Evolutionary conservation across 345 rosid genomes (phyloP), one percentile per base, ranked within the genome.

Genomic region (Bruguiera sexangula): DNA sequence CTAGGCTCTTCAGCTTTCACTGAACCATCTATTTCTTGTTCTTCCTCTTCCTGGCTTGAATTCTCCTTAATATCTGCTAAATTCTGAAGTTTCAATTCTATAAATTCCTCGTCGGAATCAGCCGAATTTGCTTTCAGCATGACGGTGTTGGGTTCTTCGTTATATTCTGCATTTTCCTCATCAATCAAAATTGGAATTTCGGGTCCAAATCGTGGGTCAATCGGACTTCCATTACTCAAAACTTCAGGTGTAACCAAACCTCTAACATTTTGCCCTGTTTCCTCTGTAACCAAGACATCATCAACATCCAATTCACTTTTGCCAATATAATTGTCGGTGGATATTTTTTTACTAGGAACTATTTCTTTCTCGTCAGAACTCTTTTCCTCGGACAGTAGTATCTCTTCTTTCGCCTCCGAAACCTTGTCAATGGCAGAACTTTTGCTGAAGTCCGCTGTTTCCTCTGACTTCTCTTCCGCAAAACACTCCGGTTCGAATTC

Each of bases 51-150:
- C 7, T 55, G 36, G 51, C 55, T 66, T 51, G 58, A 48, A 22
- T 76, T 61, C 60, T 66, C 73, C 22, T 68, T 77, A 3, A 53
- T 55, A 53, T 71, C 63, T 27, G 34, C 18, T 2, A 54, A 52
- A 37, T 58, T 50, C 50, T 26, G 59, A 24, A 78, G 79, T 37
- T 74, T 67, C 22, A 88, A 65, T 77, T 84, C 89, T 63, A 86
- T 85, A 55, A 73, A 86, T 58, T 82, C 86, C 8, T 84, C 85
- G 50, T 84, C 86, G 36, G 69, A 79, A 72, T 79, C 81, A 51
- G 43, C 52, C 30, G 39, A 34, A 22, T 60, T 58, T n/a, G n/a
- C 69, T 46, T 29, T 6, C 22, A 34, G 24, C 18, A 15, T 16
- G 29, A 18, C 65, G 31, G 27, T 66, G 54, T 65, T 75, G 2